Conservation (phyloP, 371 early-diverging fungal species). For the Mortierella sp. region DNA sequence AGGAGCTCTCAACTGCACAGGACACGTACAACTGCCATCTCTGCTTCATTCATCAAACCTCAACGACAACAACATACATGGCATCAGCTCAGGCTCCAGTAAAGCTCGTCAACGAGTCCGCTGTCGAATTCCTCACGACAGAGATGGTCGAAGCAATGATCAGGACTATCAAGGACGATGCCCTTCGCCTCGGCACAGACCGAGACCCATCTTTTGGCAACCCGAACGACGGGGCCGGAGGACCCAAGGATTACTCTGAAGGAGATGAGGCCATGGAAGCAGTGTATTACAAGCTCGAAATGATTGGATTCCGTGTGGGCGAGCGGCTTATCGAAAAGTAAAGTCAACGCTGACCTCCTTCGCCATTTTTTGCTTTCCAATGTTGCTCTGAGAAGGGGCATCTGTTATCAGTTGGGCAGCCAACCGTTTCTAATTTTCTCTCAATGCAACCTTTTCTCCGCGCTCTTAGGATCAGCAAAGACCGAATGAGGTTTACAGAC, state of each 20-base stretch:
- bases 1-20: background rate
- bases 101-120: conserved; percentile 69
- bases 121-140: conserved; percentile 82
- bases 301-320: conserved; percentile 92
- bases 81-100: conserved; percentile 35
- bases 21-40: background rate
- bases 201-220: conserved; percentile 27
- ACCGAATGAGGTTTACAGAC: conserved; percentile 88
- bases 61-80: conserved; percentile 19
- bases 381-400: background rate
- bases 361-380: no score
- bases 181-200: conserved; percentile 28
- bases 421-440: background rate
- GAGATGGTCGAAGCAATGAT: conserved; percentile 85
- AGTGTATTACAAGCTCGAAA: conserved; percentile 88
- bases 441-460: no score
- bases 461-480: conserved; percentile 77
- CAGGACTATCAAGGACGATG: conserved; percentile 62
- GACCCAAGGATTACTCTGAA: conserved; percentile 61
- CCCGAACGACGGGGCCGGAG: conserved; percentile 44
- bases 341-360: background rate
- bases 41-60: background rate
- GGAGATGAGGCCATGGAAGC: conserved; percentile 82
- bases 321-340: conserved; percentile 89
- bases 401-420: background rate